Evolutionary conservation across 2,329 filamentous ascomycete genomes (phyloP), one percentile per base, ranked within the genome.

Genomic region (Ascochyta pisi): DNA sequence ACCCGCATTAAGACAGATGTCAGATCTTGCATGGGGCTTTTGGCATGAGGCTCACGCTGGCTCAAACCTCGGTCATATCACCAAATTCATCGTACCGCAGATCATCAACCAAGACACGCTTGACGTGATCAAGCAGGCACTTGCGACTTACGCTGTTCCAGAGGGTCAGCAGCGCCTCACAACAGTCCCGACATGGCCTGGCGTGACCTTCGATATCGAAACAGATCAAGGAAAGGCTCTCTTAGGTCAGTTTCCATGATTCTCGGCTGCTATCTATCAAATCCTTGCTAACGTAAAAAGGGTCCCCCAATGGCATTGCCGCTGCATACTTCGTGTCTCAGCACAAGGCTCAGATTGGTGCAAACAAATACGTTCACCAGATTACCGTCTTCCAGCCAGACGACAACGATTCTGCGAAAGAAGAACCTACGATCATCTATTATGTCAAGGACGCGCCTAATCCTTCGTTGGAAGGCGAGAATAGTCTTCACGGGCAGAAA

Each of bases 311-410:
- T 9, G 53, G 54, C 9, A 26, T 54, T 15, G 49, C 35, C 8
- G 41, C 26, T 3, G 57, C 38, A 2, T 60, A 50, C 16, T 51
- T 62, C 24, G 39, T 62, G 6, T 49, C 45, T 1, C 59, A 62
- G 26, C 59, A 62, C 26, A 62, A 62, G 27, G 12, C n/a, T 12
- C 52, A 62, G 29, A 35, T 62, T 7, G 59, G 59, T 4, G 22
- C 10, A 4, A 47, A 57, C 12, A 61, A 50, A 27, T 54, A 51
- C 7, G 40, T 62, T 3, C 24, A 35, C 9, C 40, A 39, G 33
- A 33, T 57, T 5, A 53, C 50, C 2, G 33, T 60, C 1, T 62
- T 57, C 10, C 12, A 8, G n/a, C 13, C 38, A 13, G 52, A 56
- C 12, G 16, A 34, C 1, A 19, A 39, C 1, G 37, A 49, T 2